Evolutionary conservation across 352 stramenopile species (phyloP).

Genomic region (Phytophthora foliorum): DNA sequence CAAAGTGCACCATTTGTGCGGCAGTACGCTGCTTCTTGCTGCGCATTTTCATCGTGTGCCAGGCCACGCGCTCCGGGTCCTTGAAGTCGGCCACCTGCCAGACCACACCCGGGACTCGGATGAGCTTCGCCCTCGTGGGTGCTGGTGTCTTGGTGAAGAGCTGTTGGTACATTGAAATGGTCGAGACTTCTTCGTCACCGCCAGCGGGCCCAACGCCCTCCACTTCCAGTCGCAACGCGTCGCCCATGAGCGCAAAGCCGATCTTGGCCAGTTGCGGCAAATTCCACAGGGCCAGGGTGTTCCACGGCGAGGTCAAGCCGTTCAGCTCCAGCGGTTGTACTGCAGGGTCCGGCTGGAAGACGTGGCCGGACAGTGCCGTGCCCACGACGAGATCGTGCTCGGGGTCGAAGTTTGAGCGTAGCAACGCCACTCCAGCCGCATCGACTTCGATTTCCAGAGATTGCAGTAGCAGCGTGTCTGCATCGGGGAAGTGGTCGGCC

Average conservation of each 20-base stretch:
- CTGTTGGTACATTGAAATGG: constrained; percentile 91
- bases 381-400: constrained; percentile 89
- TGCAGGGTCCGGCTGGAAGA: constrained; percentile 44
- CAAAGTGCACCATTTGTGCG: constrained; percentile 73
- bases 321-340: constrained; percentile 67
- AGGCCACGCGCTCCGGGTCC: constrained; percentile 74
- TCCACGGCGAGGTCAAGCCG: constrained; percentile 94
- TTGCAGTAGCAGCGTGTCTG: constrained; percentile 77
- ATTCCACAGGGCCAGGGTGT: constrained; percentile 96
- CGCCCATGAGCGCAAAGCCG: constrained; percentile 90
- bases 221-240: constrained; percentile 66
- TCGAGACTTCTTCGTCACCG: constrained; percentile 94
- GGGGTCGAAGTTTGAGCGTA: constrained; percentile 73
- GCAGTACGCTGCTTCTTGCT: constrained; percentile 90
- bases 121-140: constrained; percentile 77
- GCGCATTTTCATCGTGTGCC: constrained; percentile 95
- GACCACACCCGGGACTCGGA: constrained; percentile 68
- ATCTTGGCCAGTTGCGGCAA: constrained; percentile 90
- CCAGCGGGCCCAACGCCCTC: constrained; percentile 44
- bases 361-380: constrained; percentile 84
- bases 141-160: constrained; percentile 54
- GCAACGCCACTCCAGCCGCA: constrained; percentile 53
- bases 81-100: constrained; percentile 85
- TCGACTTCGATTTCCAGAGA: constrained; percentile 90
- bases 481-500: constrained; percentile 50